Evolutionary conservation across 345 rosid species (phyloP), one percentile per base, ranked within the genome.

Genomic region (Syzygium jambos): DNA sequence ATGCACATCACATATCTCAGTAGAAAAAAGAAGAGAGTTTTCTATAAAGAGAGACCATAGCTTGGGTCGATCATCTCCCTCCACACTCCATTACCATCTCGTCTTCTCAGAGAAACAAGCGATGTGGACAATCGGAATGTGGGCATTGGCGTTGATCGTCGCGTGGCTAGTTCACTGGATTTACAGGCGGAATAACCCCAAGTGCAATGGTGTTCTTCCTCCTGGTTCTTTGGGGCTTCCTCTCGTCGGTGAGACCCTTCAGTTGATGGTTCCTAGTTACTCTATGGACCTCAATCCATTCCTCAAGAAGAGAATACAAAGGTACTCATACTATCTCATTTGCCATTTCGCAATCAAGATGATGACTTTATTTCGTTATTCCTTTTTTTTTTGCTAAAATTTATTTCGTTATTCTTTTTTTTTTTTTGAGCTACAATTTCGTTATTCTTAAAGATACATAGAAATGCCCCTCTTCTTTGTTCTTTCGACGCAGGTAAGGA

Each of bases 221-320:
- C 92, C 92, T 0, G 91, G 92, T 34, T 90, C 92, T 4, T 78
- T 86, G 14, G 91, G 92, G n/a, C 84, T 90, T 29, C 93, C 92
- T 41, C 78, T 90, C 77, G 86, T 90, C 30, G 93, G 93, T 3
- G 92, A 91, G 86, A 87, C 89, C 55, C 29, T 93, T 27, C 89
- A 88, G 51, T 85, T 90, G 87, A 80, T 89, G 78, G 52, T 85
- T 57, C 91, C 91, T 3, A 87, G 89, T 51, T 87, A 86, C 41
- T 89, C 91, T 29, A 38, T 89, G 25, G 93, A 92, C 68, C 83
- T 88, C 85, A 85, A 84, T n/a, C 88, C 88, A 34, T 92, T 91
- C 84, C 54, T 92, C 6, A 90, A 86, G 30, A 85, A 63, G 13
- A 90, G 92, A 85, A 57, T 90, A 12, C 53, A 87, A 27, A 92